phyloP scores from a whole-genome alignment of 345 rosid species.

The Eucalyptus pauciflora region DNA sequence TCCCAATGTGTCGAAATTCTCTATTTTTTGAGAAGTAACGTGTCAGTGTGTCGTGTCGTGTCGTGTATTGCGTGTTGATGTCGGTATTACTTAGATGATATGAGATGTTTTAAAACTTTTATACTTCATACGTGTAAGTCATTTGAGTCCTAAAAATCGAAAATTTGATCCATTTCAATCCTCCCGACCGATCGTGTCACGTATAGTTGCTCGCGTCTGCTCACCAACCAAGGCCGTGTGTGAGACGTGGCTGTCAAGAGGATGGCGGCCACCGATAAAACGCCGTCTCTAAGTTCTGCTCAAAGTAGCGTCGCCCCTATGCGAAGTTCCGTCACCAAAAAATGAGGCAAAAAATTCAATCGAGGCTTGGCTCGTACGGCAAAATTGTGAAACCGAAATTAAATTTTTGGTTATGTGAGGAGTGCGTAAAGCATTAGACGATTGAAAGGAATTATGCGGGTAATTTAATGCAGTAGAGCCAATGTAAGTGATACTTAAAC shows the following conservation, averaged over 20 bases:
- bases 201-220: too few species aligned
- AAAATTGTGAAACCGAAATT: neutral
- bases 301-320: neutral
- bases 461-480: neutral
- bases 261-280: neutral
- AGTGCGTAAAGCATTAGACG: neutral
- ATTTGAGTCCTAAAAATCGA: neutral
- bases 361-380: neutral
- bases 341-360: neutral
- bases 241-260: neutral
- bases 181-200: neutral
- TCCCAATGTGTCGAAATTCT: fast-evolving
- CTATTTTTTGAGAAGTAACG: fast-evolving
- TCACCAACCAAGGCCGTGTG: neutral
- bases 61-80: fast-evolving
- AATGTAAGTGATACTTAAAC: neutral
- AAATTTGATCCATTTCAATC: neutral
- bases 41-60: fast-evolving
- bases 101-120: neutral
- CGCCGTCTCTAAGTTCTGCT: neutral
- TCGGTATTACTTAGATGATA: fast-evolving
- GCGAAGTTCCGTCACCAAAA: neutral
- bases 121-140: neutral
- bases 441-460: neutral
- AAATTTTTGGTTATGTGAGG: neutral